Conservation (phyloP, 2,329 filamentous ascomycete genomes). For the Rugonectria rugulosa region DNA sequence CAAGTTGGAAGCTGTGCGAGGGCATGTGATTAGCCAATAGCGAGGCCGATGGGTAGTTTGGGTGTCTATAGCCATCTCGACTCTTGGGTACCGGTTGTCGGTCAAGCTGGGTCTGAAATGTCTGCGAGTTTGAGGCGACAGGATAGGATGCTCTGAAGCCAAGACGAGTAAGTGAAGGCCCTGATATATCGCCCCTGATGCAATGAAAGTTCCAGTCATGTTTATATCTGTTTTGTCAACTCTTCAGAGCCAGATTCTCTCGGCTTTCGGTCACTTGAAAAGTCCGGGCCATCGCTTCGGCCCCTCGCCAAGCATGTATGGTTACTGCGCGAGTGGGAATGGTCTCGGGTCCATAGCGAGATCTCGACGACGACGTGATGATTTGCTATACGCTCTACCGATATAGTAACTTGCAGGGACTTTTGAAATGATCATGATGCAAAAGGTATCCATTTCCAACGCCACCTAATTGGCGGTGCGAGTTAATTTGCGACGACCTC, state of each 20-base stretch:
- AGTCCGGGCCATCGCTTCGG: slow-evolving; percentile 23
- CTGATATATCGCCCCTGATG: neutral
- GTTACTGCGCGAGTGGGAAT: neutral
- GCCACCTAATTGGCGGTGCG: neutral
- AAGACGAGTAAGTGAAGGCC: neutral
- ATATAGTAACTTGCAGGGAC: neutral
- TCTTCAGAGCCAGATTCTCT: neutral
- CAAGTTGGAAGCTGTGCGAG: slow-evolving; percentile 31
- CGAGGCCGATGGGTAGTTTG: slow-evolving; percentile 8
- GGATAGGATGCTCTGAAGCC: no score
- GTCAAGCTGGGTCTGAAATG: neutral
- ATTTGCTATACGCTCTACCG: neutral
- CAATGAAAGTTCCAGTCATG: neutral
- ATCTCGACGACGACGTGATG: neutral
- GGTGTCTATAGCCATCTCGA: slow-evolving; percentile 22
- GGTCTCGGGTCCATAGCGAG: neutral
- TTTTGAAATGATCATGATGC: slow-evolving; percentile 18
- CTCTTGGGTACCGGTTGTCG: neutral
- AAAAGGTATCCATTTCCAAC: neutral
- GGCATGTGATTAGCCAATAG: slow-evolving; percentile 29
- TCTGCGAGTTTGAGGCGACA: neutral
- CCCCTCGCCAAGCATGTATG: slow-evolving; percentile 8
- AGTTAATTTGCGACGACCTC: slow-evolving; percentile 7
- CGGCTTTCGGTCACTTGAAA: slow-evolving; percentile 22
- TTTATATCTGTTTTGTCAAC: slow-evolving; percentile 2